Percentiles rank a stretch among this genome's conserved stretches.
These are phyloP conservation scores for Raffaelea albimanens DNA, from an alignment of 2,329 filamentous ascomycete genomes.

Conservation along the genomic window DNA sequence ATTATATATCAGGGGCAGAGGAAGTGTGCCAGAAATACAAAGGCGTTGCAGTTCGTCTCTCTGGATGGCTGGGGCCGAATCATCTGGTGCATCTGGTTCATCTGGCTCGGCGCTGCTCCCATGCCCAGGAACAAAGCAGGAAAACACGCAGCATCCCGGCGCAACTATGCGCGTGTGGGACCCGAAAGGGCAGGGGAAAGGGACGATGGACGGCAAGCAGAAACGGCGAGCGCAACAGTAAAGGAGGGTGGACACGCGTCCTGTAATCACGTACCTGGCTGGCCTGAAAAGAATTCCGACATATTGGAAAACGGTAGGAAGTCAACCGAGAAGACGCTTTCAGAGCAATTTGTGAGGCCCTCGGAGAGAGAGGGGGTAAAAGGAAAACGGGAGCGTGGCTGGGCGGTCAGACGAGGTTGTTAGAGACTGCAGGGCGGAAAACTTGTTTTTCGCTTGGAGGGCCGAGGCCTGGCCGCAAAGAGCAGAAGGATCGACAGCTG, in stretches of 20 bases:
- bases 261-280: conserved; percentile 8
- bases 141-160: no score
- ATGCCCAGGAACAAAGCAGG: no score
- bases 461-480: not conserved
- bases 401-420: not conserved
- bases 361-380: not conserved
- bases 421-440: conserved; percentile 5
- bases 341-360: not conserved
- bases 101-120: no score
- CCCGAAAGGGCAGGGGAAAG: no score
- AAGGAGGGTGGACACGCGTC: not conserved
- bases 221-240: no score
- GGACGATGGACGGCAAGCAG: no score
- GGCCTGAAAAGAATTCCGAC: conserved; percentile 10
- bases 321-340: not conserved
- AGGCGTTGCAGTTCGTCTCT: no score
- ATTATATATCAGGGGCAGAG: no score
- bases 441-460: conserved; percentile 6
- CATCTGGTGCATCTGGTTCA: no score
- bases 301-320: conserved; percentile 1
- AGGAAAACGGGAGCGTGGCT: not conserved
- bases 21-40: no score
- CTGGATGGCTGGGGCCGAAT: no score
- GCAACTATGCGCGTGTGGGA: no score
- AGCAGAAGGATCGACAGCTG: conserved; percentile 5